Evolutionary conservation across 2,329 filamentous ascomycete species (phyloP).

Genomic region (Fusarium duplospermum): DNA sequence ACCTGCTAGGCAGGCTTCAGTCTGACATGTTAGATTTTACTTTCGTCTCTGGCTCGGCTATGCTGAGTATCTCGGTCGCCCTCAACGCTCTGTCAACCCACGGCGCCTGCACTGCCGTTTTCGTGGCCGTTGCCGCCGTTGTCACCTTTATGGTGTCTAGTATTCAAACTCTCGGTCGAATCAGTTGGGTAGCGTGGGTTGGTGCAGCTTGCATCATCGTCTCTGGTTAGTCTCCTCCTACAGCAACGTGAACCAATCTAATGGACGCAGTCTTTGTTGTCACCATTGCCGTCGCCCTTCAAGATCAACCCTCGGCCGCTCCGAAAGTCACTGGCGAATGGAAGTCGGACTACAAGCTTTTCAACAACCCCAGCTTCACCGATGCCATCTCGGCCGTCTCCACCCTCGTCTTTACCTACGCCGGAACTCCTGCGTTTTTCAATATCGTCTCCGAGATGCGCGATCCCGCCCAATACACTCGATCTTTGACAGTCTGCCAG

Average conservation of each 20-base stretch:
- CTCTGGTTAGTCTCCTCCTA: not conserved
- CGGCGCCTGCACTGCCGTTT: slow-evolving; percentile 52
- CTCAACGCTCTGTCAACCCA: slow-evolving; percentile 54
- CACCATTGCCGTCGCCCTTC: slow-evolving; percentile 10
- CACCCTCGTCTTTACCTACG: slow-evolving; percentile 49
- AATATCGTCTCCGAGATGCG: slow-evolving; percentile 46
- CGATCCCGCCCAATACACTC: slow-evolving; percentile 40
- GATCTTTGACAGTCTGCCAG: slow-evolving; percentile 35
- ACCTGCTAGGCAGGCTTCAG: not conserved
- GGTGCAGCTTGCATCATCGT: slow-evolving; percentile 6
- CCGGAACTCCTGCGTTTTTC: slow-evolving; percentile 49
- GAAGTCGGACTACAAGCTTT: slow-evolving; percentile 45
- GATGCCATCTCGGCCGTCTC: slow-evolving; percentile 46
- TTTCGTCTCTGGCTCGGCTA: slow-evolving; percentile 11
- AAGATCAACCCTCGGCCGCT: slow-evolving; percentile 7
- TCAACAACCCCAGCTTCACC: slow-evolving; percentile 44
- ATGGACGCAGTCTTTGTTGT: not conserved
- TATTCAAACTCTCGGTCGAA: slow-evolving; percentile 45
- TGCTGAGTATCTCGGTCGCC: slow-evolving; percentile 49
- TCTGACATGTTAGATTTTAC: not conserved
- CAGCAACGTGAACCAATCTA: not conserved
- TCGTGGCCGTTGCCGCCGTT: slow-evolving; percentile 49
- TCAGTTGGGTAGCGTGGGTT: slow-evolving; percentile 48
- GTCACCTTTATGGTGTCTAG: slow-evolving; percentile 45
- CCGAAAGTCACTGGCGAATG: slow-evolving; percentile 23